Evolutionary conservation across 805 yeast genomes (phyloP).

Genomic region (Candida tibetensis): DNA sequence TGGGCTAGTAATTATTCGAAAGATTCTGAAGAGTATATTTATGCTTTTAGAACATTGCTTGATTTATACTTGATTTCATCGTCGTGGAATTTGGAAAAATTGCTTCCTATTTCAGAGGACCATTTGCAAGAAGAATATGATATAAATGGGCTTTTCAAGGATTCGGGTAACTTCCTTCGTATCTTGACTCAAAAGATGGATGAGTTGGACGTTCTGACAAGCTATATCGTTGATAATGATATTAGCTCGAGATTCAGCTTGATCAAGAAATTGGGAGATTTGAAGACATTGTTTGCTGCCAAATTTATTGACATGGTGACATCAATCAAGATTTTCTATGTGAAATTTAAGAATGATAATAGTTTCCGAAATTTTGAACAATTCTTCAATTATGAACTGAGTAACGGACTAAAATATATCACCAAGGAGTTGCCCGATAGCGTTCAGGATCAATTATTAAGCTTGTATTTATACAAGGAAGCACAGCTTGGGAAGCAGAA

Average conservation of each 20-base stretch:
- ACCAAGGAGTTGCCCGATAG: conserved; percentile 23
- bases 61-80: conserved; percentile 25
- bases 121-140: conserved; percentile 21
- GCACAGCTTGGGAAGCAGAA: conserved; percentile 37
- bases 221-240: conserved; percentile 8
- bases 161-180: conserved; percentile 14
- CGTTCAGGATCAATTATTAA: conserved; percentile 31
- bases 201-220: conserved; percentile 20
- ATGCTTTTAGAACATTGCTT: conserved; percentile 18
- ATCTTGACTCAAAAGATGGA: conserved; percentile 13
- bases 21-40: conserved; percentile 11
- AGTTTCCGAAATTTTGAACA: conserved; percentile 27
- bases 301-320: conserved; percentile 32
- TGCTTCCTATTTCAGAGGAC: conserved; percentile 22
- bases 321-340: conserved; percentile 32
- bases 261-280: conserved; percentile 21
- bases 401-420: conserved; percentile 17
- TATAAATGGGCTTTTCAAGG: conserved; percentile 22
- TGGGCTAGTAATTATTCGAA: conserved; percentile 22
- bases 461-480: conserved; percentile 51
- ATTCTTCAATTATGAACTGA: conserved; percentile 25
- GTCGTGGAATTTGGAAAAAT: conserved; percentile 37
- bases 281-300: conserved; percentile 21
- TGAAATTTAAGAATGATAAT: conserved; percentile 22
- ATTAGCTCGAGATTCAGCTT: conserved; percentile 5